A percentile compares a stretch with the other conserved stretches of the same genome.
Conservation (phyloP, 345 rosid genomes). For the Reutealis trisperma region DNA sequence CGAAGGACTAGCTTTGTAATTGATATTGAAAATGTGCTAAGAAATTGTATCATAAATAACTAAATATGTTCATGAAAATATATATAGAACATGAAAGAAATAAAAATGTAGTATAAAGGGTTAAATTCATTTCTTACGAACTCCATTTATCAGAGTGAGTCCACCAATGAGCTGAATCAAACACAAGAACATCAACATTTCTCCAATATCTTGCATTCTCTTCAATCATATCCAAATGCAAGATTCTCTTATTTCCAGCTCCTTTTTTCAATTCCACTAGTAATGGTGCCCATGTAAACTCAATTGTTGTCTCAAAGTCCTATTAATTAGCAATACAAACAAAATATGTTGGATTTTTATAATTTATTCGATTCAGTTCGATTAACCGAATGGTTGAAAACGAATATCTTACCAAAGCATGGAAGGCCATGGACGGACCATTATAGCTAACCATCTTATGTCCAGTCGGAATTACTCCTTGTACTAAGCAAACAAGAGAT, state of each 20-base stretch:
- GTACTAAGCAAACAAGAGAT: conserved; percentile 87
- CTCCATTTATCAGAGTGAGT: conserved; percentile 76
- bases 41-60: not conserved
- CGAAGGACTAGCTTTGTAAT: too few species aligned
- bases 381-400: not conserved
- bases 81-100: too few species aligned
- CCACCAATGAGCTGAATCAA: conserved; percentile 99
- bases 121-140: conserved; percentile 49
- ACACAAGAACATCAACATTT: conserved; percentile 78
- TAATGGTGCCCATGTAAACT: conserved; percentile 91
- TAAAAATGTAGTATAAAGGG: not conserved
- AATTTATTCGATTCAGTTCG: too few species aligned
- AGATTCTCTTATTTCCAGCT: conserved; percentile 53
- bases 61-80: too few species aligned
- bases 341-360: too few species aligned
- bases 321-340: conserved; percentile 14
- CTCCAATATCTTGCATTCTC: conserved; percentile 93
- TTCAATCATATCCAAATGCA: conserved; percentile 86
- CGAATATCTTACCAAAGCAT: conserved; percentile 54
- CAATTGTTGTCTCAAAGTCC: conserved; percentile 83
- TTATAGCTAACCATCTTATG: conserved; percentile 66
- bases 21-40: too few species aligned
- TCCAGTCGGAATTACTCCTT: conserved; percentile 75
- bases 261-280: conserved; percentile 79
- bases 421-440: conserved; percentile 90